phyloP scores from a whole-genome alignment of 495 filamentous ascomycete genomes.

The Apodospora peruviana region DNA sequence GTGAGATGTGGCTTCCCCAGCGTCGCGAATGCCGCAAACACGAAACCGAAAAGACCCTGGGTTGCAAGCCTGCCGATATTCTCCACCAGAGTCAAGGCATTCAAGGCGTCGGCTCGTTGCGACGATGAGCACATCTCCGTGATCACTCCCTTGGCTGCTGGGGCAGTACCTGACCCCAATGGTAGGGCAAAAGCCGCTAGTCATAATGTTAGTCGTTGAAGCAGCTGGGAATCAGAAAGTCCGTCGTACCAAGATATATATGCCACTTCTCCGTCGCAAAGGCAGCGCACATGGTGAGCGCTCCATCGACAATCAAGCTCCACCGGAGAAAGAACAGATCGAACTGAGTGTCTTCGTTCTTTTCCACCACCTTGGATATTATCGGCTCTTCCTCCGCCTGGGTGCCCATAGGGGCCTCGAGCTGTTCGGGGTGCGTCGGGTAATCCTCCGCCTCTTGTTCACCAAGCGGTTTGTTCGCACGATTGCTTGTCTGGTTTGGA shows the following conservation, averaged over 20 bases:
- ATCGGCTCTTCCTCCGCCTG: slow-evolving; percentile 41
- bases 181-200: slow-evolving; percentile 43
- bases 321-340: slow-evolving; percentile 50
- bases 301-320: slow-evolving; percentile 47
- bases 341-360: slow-evolving; percentile 40
- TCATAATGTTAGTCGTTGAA: neutral
- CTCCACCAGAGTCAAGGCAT: slow-evolving; percentile 51
- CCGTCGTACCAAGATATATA: slow-evolving; percentile 44
- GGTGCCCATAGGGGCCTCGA: slow-evolving; percentile 33
- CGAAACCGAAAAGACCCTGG: slow-evolving; percentile 48
- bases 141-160: slow-evolving; percentile 54
- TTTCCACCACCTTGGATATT: slow-evolving; percentile 11
- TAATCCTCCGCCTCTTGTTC: slow-evolving; percentile 1
- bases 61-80: slow-evolving; percentile 47
- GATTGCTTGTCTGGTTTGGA: neutral
- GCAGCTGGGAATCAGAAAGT: neutral
- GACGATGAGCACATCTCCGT: slow-evolving; percentile 45
- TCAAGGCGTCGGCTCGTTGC: slow-evolving; percentile 48
- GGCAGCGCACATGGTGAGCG: slow-evolving; percentile 44
- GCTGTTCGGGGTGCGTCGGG: slow-evolving; percentile 29
- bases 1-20: slow-evolving; percentile 43
- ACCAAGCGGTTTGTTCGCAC: neutral
- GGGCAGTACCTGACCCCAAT: slow-evolving; percentile 49
- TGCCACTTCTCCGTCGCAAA: slow-evolving; percentile 49
- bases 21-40: slow-evolving; percentile 46